Evolutionary conservation across 1,284 basidiomycete genomes (phyloP), one percentile per base, ranked within the genome.

Genomic region (Tilletia setariae): DNA sequence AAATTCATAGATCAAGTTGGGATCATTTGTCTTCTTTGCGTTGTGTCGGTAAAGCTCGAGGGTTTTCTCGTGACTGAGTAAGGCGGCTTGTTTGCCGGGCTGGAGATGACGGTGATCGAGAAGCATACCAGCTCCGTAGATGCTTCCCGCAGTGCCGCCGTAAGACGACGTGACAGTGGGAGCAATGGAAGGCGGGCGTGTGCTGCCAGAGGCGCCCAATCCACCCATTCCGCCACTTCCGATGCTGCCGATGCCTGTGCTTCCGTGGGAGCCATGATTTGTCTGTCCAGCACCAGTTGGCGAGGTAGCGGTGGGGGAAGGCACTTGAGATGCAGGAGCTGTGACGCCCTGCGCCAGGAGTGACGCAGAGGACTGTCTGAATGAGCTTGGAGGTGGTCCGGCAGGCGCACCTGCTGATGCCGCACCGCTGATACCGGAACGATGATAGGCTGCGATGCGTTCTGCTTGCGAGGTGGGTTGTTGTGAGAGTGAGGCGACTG

Each of bases 21-120:
- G 94, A 83, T 98, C 94, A 85, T 97, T 94, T 0, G 94, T 96
- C 86, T 98, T 98, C 85, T 96, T 97, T 30, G 95, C 95, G 83
- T 98, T 98, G 62, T 91, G 89, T 53, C 96, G 91, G 85, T 98
- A 98, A 68, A 96, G 89, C 83, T 97, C 93, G 70, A 98, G 89
- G 2, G 95, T 98, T 75, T 92, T 92, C 83, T 93, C 92, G 84
- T 97, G 92, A 1, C 92, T 93, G 71, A 98, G 89, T 8, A 98
- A 87, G 8, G 93, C 89, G 2, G 94, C 95, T 77, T 94, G 89
- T 67, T 91, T 91, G 61, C 96, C 96, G 21, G 94, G 94, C 46
- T 90, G 89, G 51, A 98, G 88, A 84, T 98, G 95, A 51, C 93
- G 93, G 77, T 95, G 93, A 85, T 94, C 92, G 71, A 94, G 88